phyloP scores from a whole-genome alignment of 2,329 filamentous ascomycete genomes.

The Paecilomyces niveus region DNA sequence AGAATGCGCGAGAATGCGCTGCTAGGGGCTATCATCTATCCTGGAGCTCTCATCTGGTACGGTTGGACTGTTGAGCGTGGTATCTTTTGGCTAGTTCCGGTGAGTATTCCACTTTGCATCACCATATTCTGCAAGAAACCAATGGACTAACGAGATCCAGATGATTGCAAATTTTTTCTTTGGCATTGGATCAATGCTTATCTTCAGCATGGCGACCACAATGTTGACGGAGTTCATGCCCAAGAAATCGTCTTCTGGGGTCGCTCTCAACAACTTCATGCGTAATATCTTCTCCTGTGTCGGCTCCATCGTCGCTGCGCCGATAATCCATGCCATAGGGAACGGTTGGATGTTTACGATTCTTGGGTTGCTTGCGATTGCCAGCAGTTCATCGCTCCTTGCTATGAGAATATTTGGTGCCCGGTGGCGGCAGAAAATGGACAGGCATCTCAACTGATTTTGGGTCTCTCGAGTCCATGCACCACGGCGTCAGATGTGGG shows the following conservation, averaged over 20 bases:
- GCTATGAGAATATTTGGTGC: slow-evolving; percentile 54
- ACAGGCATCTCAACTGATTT: slow-evolving; percentile 28
- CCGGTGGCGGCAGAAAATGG: slow-evolving; percentile 59
- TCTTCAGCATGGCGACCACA: slow-evolving; percentile 66
- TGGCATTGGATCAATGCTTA: slow-evolving; percentile 70
- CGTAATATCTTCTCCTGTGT: slow-evolving; percentile 71
- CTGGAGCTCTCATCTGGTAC: slow-evolving; percentile 64
- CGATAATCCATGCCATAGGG: slow-evolving; percentile 63
- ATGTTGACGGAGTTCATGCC: slow-evolving; percentile 85
- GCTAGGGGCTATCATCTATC: slow-evolving; percentile 65
- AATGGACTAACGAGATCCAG: slow-evolving; percentile 11
- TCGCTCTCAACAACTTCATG: slow-evolving; percentile 75
- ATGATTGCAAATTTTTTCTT: slow-evolving; percentile 66
- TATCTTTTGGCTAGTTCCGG: slow-evolving; percentile 55
- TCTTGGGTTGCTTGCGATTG: slow-evolving; percentile 48
- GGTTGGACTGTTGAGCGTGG: slow-evolving; percentile 65
- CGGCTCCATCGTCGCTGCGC: slow-evolving; percentile 61
- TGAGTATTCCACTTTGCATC: slow-evolving; percentile 9
- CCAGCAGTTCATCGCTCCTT: slow-evolving; percentile 54
- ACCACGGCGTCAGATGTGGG: slow-evolving; percentile 12
- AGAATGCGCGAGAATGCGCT: slow-evolving; percentile 77
- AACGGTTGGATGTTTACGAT: slow-evolving; percentile 71
- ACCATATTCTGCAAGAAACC: slow-evolving; percentile 1
- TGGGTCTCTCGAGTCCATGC: slow-evolving; percentile 4
- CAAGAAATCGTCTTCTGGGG: slow-evolving; percentile 60